Percentiles rank a stretch among this genome's conserved stretches.
These are phyloP conservation scores for Selaginella tamariscina DNA, from an alignment of 75 land plant species.

Conservation along the genomic window DNA sequence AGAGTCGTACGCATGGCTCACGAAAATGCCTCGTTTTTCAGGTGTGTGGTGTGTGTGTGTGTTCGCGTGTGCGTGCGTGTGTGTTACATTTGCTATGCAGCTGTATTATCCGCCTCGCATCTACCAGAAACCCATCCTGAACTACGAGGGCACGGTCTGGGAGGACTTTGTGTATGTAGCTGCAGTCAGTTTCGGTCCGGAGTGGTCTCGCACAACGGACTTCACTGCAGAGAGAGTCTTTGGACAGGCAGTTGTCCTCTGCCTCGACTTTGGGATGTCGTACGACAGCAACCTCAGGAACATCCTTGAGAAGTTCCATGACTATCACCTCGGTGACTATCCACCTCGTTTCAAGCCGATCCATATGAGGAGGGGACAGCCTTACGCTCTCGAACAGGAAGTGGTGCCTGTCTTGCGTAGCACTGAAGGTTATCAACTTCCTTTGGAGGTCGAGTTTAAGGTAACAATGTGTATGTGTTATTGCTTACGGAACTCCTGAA, in stretches of 20 bases:
- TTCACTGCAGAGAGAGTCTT: constrained; percentile 43
- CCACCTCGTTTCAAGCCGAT: constrained; percentile 21
- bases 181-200: background rate
- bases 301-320: constrained; percentile 27
- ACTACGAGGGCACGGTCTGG: background rate
- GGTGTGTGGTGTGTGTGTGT: no score
- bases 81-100: constrained; percentile 34
- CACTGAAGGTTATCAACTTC: constrained; percentile 14
- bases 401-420: constrained; percentile 55
- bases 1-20: no score
- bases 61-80: no score
- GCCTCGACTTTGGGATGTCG: constrained; percentile 34
- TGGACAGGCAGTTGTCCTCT: constrained; percentile 61
- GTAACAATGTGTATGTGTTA: no score
- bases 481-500: no score
- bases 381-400: constrained; percentile 30
- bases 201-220: constrained; percentile 65
- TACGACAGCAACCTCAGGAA: background rate
- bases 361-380: constrained; percentile 15
- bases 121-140: constrained; percentile 16
- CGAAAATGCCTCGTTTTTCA: no score
- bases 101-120: constrained; percentile 53
- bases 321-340: constrained; percentile 31
- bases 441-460: constrained; percentile 52
- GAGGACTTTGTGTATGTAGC: constrained; percentile 8